Evolutionary conservation across 108 stramenopile genomes (phyloP), one percentile per base, ranked within the genome.

Genomic region (Parietichytrium sp.): DNA sequence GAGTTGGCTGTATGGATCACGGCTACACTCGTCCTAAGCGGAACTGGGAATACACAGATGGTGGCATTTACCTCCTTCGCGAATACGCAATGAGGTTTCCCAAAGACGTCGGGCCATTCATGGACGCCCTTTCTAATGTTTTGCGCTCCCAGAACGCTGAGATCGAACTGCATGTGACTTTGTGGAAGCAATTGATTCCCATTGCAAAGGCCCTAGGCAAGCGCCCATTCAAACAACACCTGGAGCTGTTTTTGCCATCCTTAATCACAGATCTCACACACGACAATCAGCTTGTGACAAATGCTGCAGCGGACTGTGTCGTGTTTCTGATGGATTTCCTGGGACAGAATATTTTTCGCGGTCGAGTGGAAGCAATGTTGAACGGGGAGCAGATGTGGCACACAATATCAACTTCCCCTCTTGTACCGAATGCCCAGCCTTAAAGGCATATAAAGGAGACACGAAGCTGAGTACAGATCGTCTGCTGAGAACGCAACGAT

Each of bases 1-100:
- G 93, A 55, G 87, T 93, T 77, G 95, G 95, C 8, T 96, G 95
- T 82, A 88, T 86, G 48, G 91, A 82, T 53, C 94, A 93, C 81
- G 89, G 82, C 10, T 53, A 95, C 25, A 91, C 89, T 49, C 94
- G 96, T n/a, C 89, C 93, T 42, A 93, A 92, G 54, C 85, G 90
- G 80, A 94, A 94, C 3, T 97, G 96, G 96, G 95, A 97, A 82
- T 92, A 94, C 47, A 94, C 94, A 27, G 96, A 97, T 85, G 96
- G 96, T 6, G 95, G 93, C 51, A 81, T 96, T 38, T 97, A 96
- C 83, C 83, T 97, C n/a, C 53, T 85, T n/a, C 77, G 84, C 25
- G 86, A 86, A 48, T 80, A 86, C n/a, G 83, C 84, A 36, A 38
- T 23, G 23, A 48, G 38, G 4, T 45, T 81, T 27, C 85, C 86